Conservation (phyloP, 2,329 filamentous ascomycete genomes). For the Curvularia sp. region DNA sequence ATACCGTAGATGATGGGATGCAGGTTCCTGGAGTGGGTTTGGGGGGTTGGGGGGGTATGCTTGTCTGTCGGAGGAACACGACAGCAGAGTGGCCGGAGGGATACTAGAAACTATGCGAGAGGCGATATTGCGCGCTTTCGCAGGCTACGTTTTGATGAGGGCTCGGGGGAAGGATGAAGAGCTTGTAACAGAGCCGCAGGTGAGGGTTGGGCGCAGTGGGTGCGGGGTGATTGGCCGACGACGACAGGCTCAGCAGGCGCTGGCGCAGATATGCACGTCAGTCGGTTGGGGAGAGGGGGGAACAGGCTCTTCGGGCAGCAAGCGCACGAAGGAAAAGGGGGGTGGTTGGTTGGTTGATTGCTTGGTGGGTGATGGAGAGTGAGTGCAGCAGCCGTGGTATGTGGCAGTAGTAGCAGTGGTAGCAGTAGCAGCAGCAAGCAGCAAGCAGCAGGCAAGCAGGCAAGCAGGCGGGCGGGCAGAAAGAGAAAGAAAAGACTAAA, state of each 20-base stretch:
- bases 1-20: slow-evolving; percentile 18
- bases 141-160: slow-evolving; percentile 13
- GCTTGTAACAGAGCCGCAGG: slow-evolving; percentile 23
- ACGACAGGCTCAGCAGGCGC: slow-evolving; percentile 18
- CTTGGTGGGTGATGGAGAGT: slow-evolving; percentile 8
- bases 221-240: slow-evolving; percentile 28
- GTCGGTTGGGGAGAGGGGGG: slow-evolving; percentile 37
- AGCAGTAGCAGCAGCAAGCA: slow-evolving; percentile 18
- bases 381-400: slow-evolving; percentile 17
- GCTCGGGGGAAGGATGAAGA: slow-evolving; percentile 3
- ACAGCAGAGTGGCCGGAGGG: slow-evolving; percentile 33
- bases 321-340: slow-evolving; percentile 15
- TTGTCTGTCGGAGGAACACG: slow-evolving; percentile 16
- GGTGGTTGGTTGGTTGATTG: not conserved
- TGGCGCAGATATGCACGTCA: slow-evolving; percentile 42
- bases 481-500: slow-evolving; percentile 23
- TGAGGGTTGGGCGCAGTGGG: slow-evolving; percentile 31
- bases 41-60: slow-evolving; percentile 12
- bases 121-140: slow-evolving; percentile 29
- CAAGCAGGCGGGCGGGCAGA: slow-evolving; percentile 9
- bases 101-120: slow-evolving; percentile 28
- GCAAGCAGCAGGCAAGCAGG: slow-evolving; percentile 12
- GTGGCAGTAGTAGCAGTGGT: too few relatives aligned
- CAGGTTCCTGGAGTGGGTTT: slow-evolving; percentile 26
- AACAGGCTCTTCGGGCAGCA: slow-evolving; percentile 31